These are phyloP conservation scores for Orbilia javanica DNA, from an alignment of 2,329 filamentous ascomycete species.

Conservation along the genomic window DNA sequence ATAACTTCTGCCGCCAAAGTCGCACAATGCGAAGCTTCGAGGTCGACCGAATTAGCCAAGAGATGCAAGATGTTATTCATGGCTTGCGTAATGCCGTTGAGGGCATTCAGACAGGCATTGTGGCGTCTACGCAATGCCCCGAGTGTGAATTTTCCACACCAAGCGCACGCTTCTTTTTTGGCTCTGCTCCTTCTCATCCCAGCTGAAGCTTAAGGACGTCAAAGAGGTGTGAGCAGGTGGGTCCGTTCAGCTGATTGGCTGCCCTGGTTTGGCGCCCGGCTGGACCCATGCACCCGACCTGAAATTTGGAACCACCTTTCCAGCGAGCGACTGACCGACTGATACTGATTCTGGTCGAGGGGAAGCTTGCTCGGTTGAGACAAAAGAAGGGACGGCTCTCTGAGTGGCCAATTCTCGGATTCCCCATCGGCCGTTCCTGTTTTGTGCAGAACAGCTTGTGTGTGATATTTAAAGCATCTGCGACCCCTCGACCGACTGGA, in stretches of 20 bases:
- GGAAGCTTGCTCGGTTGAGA: not conserved
- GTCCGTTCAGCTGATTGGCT: constrained; percentile 55
- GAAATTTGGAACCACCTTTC: constrained; percentile 43
- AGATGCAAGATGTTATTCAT: constrained; percentile 23
- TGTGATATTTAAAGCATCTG: constrained; percentile 56
- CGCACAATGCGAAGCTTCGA: not conserved
- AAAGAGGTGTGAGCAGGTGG: constrained; percentile 42
- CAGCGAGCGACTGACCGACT: not conserved
- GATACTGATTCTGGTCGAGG: not conserved
- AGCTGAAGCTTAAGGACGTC: constrained; percentile 24
- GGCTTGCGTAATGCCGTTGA: constrained; percentile 17
- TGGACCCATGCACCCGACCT: constrained; percentile 55
- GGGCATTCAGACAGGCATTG: not conserved
- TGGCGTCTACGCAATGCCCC: constrained; percentile 48
- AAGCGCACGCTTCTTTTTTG: constrained; percentile 30
- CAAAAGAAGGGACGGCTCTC: not conserved
- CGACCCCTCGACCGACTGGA: constrained; percentile 27
- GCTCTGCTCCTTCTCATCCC: not conserved
- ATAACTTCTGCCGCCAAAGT: constrained; percentile 2
- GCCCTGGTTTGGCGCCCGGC: constrained; percentile 57
- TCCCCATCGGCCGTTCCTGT: constrained; percentile 3
- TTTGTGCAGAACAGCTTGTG: not conserved
- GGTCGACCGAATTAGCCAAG: not conserved
- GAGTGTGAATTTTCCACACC: constrained; percentile 35
- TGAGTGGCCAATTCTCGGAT: constrained; percentile 20